Base-by-base conservation (phyloP, 192 early-diverging fungal genomes). In the Cetraspora pellucida region DNA sequence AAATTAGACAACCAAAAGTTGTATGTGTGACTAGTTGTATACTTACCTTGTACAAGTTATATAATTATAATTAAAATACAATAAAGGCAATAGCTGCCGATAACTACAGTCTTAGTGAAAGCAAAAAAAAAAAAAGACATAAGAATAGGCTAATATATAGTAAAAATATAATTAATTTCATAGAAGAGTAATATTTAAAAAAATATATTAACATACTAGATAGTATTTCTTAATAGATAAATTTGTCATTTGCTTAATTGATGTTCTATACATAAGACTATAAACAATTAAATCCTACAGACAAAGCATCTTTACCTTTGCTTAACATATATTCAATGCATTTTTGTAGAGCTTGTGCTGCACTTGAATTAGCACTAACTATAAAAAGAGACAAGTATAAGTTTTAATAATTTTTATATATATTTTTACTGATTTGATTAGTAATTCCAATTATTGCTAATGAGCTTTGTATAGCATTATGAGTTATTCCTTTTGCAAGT, bases 281-380 rank as follows among this genome's bases (percentile, higher is more conserved):
- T 7, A 10, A 67, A 46, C 8, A 67, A 46, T 67, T 17, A 67
- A 67, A 67, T 4, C 43, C n/a, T 67, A 67, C 37, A 19, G 37
- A 0, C 3, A 46, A 43, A 8, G 37, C 64, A 44, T 67, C 37
- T 67, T 43, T 19, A 37, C 37, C 37, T 16, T 21, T 1, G 16
- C 43, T 13, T 2, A 67, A 67, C 11, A 5, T 37, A 5, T 67
- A 31, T 37, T 67, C 44, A 2, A 46, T 2, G 43, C 28, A 44
- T 23, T 67, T 31, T 37, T 31, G 19, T 11, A 67, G n/a, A 67
- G 37, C n/a, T 23, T 14, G 3, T 21, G 3, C 6, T 19, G 16
- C 19, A 45, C 21, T 37, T 0, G 30, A 19, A 5, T 64, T 64
- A 17, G 17, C 30, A 64, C 9, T 30, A 31, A 31, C 61, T 17